Conservation (phyloP, 345 rosid species). For the Hypericum androsaemum region DNA sequence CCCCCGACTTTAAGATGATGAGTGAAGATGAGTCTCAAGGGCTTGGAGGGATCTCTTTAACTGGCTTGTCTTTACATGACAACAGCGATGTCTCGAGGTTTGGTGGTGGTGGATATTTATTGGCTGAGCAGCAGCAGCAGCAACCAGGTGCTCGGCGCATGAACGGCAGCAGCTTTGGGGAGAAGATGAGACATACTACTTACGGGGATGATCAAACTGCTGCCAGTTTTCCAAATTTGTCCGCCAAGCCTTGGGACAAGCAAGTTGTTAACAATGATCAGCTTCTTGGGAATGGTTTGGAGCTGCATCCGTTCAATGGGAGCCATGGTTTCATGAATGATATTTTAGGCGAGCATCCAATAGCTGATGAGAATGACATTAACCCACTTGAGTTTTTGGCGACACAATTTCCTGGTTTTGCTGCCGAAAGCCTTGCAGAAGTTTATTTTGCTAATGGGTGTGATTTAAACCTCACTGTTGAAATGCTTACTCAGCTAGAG, state of each 20-base stretch:
- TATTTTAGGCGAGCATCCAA: conserved; percentile 40
- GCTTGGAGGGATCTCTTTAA: conserved; percentile 50
- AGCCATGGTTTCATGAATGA: conserved; percentile 43
- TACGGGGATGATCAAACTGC: conserved; percentile 51
- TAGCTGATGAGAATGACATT: conserved; percentile 46
- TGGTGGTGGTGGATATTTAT: conserved; percentile 37
- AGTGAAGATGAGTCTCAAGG: conserved; percentile 66
- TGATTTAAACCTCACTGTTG: conserved; percentile 80
- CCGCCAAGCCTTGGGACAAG: conserved; percentile 72
- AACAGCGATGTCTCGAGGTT: conserved; percentile 41
- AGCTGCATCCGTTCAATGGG: conserved; percentile 41
- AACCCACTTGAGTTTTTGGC: conserved; percentile 79
- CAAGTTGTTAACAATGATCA: conserved; percentile 49
- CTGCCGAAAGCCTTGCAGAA: conserved; percentile 90
- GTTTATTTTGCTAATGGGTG: conserved; percentile 86
- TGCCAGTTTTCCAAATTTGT: conserved; percentile 33
- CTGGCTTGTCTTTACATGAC: conserved; percentile 65
- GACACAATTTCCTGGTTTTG: conserved; percentile 87
- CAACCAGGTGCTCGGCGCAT: conserved; percentile 40
- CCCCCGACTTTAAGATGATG: conserved; percentile 83
- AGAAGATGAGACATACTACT: conserved; percentile 45
- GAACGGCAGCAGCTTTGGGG: conserved; percentile 46
- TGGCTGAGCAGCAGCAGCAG: conserved; percentile 29
- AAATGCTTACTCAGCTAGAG: conserved; percentile 99
- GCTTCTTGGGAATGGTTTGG: conserved; percentile 47